These are phyloP conservation scores for Ustilago tritici DNA, from an alignment of 1,284 basidiomycete species.

Conservation along the genomic window DNA sequence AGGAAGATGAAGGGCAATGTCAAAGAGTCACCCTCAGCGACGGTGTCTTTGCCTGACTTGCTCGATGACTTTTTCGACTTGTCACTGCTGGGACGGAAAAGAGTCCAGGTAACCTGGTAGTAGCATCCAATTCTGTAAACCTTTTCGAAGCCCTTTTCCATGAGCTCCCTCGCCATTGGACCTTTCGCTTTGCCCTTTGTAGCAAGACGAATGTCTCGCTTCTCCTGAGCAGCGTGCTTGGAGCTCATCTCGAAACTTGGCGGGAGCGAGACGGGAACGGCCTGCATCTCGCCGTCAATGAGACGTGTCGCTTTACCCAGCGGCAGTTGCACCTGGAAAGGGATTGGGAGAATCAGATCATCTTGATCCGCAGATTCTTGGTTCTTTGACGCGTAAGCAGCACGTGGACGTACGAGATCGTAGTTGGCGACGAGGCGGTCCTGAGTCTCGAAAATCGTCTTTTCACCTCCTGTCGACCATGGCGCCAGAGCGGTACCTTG, in stretches of 20 bases:
- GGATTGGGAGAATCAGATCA: slow-evolving; percentile 52
- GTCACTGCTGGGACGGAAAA: slow-evolving; percentile 34
- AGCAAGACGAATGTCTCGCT: slow-evolving; percentile 46
- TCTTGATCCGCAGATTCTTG: slow-evolving; percentile 53
- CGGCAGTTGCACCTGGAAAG: slow-evolving; percentile 60
- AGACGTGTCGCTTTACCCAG: slow-evolving; percentile 57
- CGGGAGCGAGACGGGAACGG: slow-evolving; percentile 58
- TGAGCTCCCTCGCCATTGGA: slow-evolving; percentile 46
- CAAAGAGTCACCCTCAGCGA: slow-evolving; percentile 48
- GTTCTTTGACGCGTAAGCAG: slow-evolving; percentile 45
- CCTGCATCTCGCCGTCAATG: slow-evolving; percentile 59
- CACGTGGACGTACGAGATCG: slow-evolving; percentile 43
- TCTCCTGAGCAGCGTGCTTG: slow-evolving; percentile 52
- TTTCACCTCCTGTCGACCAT: slow-evolving; percentile 45
- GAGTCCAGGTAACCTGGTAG: slow-evolving; percentile 58
- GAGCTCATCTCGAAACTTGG: slow-evolving; percentile 64
- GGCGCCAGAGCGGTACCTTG: slow-evolving; percentile 60
- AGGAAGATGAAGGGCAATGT: slow-evolving; percentile 63
- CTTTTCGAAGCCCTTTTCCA: slow-evolving; percentile 58
- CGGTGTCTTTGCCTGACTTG: slow-evolving; percentile 33
- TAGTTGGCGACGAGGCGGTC: slow-evolving; percentile 50
- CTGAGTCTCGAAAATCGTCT: slow-evolving; percentile 53
- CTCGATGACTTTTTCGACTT: slow-evolving; percentile 33
- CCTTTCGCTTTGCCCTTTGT: slow-evolving; percentile 49
- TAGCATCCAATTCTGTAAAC: slow-evolving; percentile 65